Evolutionary conservation across 768 basidiomycete genomes (phyloP).

Genomic region (Pisolithus albus): DNA sequence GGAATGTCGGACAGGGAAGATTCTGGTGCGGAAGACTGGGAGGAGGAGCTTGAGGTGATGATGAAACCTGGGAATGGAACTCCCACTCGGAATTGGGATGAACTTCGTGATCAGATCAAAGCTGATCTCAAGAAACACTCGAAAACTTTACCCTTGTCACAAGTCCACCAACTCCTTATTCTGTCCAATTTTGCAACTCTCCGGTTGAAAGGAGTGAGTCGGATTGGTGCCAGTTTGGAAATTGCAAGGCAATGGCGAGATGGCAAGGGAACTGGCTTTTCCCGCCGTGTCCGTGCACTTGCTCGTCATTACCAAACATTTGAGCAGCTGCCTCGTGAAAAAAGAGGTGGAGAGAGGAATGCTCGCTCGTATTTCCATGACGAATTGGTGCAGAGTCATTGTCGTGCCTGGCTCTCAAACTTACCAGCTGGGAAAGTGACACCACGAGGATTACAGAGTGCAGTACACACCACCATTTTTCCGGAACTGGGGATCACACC

Average conservation of each 20-base stretch:
- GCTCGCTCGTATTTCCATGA: not conserved
- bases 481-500: not conserved
- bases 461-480: not conserved
- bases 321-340: not conserved
- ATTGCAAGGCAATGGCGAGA: not conserved
- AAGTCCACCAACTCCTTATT: constrained; percentile 11
- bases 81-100: constrained; percentile 13
- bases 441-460: not conserved
- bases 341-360: not conserved
- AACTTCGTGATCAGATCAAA: constrained; percentile 26
- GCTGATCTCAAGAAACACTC: constrained; percentile 23
- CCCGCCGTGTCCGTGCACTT: not conserved
- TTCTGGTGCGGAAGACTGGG: too few relatives aligned
- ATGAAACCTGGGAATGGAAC: too few relatives aligned
- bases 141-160: constrained; percentile 14
- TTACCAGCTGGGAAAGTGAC: not conserved
- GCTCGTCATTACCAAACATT: not conserved
- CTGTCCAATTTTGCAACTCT: constrained; percentile 1
- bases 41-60: too few relatives aligned
- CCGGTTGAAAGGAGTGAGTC: not conserved
- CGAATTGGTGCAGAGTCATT: not conserved
- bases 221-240: not conserved
- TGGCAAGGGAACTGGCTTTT: not conserved
- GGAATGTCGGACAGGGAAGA: too few relatives aligned
- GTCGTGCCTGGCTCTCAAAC: not conserved